These are phyloP conservation scores for Erodium trifolium DNA, from an alignment of 441 rosid species.

Conservation along the genomic window DNA sequence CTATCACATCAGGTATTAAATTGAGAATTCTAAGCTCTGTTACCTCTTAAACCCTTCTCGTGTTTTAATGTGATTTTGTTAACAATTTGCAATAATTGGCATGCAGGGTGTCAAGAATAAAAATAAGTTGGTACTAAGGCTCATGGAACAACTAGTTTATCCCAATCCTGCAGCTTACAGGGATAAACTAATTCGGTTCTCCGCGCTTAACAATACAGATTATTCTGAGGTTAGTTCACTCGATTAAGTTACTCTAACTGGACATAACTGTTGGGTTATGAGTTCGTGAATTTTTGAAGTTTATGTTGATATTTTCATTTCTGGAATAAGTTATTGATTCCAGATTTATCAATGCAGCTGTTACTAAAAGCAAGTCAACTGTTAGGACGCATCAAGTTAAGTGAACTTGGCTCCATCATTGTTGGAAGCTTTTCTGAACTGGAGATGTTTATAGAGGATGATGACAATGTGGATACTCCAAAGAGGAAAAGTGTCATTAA, in stretches of 20 bases:
- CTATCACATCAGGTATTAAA: slow-evolving; percentile 93
- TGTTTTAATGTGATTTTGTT: neutral
- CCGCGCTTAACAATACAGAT: slow-evolving; percentile 79
- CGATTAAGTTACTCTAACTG: slow-evolving; percentile 12
- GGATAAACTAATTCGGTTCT: slow-evolving; percentile 88
- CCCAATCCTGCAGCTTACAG: slow-evolving; percentile 98
- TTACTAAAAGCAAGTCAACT: slow-evolving; percentile 95
- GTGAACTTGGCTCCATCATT: slow-evolving; percentile 95
- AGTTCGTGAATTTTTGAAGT: neutral
- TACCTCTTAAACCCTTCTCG: slow-evolving; percentile 6
- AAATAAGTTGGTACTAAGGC: slow-evolving; percentile 79
- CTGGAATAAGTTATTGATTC: no score
- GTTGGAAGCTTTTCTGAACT: slow-evolving; percentile 85
- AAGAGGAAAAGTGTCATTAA: slow-evolving; percentile 52
- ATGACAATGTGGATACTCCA: no score
- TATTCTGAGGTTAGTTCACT: slow-evolving; percentile 76
- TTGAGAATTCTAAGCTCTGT: slow-evolving; percentile 5
- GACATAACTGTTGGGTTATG: neutral
- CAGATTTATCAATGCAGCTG: slow-evolving; percentile 45
- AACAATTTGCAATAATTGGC: slow-evolving; percentile 9
- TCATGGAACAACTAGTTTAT: slow-evolving; percentile 98
- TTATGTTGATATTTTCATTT: no score
- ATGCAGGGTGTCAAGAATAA: slow-evolving; percentile 88
- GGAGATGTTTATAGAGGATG: no score
- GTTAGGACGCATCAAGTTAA: slow-evolving; percentile 91